Evolutionary conservation across 768 basidiomycete species (phyloP).

Genomic region (Mycena maculata): DNA sequence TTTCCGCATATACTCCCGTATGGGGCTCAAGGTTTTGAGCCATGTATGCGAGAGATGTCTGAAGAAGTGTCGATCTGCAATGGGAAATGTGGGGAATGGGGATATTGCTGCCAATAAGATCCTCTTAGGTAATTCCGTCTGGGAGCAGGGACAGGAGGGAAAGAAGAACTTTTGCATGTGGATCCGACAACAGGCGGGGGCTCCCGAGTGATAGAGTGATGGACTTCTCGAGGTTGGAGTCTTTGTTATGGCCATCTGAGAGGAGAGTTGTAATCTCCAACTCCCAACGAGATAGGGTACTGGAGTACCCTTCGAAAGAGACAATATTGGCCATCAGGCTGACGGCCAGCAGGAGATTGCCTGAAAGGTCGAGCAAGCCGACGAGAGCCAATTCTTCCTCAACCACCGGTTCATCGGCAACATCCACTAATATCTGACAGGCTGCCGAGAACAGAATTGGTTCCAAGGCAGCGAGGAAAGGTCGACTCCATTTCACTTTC

Average conservation of each 20-base stretch:
- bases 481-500: conserved; percentile 19
- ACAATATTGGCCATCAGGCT: conserved; percentile 14
- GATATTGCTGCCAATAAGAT: conserved; percentile 1
- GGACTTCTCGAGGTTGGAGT: conserved; percentile 20
- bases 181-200: conserved; percentile 3
- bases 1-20: conserved; percentile 9
- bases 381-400: not conserved
- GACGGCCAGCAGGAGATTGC: conserved; percentile 19
- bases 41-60: conserved; percentile 16
- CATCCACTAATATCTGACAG: conserved; percentile 9
- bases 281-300: conserved; percentile 6
- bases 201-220: conserved; percentile 18
- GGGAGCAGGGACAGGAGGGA: conserved; percentile 18
- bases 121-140: conserved; percentile 17
- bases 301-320: conserved; percentile 15
- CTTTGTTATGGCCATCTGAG: conserved; percentile 13
- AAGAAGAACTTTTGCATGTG: conserved; percentile 1
- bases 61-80: not conserved
- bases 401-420: conserved; percentile 3
- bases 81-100: conserved; percentile 4
- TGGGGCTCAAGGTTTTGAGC: conserved; percentile 1
- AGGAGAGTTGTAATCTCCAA: not conserved
- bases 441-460: not conserved
- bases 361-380: conserved; percentile 1
- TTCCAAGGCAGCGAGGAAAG: conserved; percentile 15